Evolutionary conservation across 1,284 basidiomycete genomes (phyloP).

Genomic region (Leccinum huronense): DNA sequence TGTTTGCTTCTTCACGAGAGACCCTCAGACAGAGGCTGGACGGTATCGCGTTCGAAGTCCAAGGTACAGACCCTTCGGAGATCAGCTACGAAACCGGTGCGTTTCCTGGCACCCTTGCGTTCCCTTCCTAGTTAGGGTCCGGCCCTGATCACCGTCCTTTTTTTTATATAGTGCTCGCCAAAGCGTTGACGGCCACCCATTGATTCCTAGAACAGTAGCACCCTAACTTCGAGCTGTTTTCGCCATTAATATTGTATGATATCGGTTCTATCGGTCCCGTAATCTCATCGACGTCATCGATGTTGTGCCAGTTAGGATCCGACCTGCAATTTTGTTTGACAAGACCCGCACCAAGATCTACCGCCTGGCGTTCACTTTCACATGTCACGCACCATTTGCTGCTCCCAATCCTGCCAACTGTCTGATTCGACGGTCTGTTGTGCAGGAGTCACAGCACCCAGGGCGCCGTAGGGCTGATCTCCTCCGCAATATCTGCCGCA

Average conservation of each 20-base stretch:
- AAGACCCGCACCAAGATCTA: background rate
- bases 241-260: background rate
- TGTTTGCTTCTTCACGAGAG: conserved; percentile 90
- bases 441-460: background rate
- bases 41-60: conserved; percentile 78
- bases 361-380: background rate
- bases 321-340: conserved; percentile 8
- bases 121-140: background rate
- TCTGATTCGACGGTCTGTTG: background rate
- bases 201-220: conserved; percentile 11
- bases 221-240: background rate
- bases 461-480: background rate
- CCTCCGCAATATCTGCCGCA: background rate
- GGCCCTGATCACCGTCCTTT: background rate
- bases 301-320: background rate
- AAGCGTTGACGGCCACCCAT: conserved; percentile 18
- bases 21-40: conserved; percentile 73
- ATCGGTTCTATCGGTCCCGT: conserved; percentile 3
- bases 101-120: conserved; percentile 34
- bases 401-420: background rate
- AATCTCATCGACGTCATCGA: background rate
- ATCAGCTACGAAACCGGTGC: conserved; percentile 75
- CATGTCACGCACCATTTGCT: background rate
- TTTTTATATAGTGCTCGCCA: conserved; percentile 20
- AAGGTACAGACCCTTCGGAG: conserved; percentile 85